A percentile compares a stretch with the other conserved stretches of the same genome.
These are phyloP conservation scores for Handroanthus guayacan DNA, from an alignment of 257 asterid species.

Conservation along the genomic window DNA sequence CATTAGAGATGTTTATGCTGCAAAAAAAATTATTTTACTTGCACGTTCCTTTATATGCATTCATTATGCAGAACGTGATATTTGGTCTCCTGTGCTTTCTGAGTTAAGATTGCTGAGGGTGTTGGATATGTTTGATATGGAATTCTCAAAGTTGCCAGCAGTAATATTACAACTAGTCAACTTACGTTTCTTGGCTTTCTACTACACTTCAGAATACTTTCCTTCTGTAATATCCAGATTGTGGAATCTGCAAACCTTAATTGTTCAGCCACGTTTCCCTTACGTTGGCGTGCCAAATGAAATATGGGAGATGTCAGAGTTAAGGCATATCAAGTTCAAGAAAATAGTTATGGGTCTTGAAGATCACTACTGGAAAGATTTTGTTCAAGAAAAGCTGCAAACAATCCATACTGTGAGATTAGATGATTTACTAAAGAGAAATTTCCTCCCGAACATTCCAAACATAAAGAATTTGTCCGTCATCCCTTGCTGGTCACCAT, in stretches of 20 bases:
- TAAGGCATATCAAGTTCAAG: slow-evolving; percentile 6
- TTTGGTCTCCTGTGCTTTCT: background rate
- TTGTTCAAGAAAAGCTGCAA: background rate
- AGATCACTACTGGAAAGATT: background rate
- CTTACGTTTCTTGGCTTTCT: slow-evolving; percentile 15
- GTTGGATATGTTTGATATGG: background rate
- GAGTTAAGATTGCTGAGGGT: slow-evolving; percentile 15
- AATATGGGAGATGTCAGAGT: slow-evolving; percentile 17
- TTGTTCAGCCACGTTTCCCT: background rate
- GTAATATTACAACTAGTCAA: background rate
- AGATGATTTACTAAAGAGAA: background rate
- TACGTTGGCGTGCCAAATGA: background rate
- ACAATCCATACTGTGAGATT: background rate
- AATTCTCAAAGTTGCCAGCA: background rate
- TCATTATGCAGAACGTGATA: background rate
- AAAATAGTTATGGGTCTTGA: background rate
- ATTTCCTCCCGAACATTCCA: background rate
- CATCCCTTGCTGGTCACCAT: background rate
- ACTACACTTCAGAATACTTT: background rate
- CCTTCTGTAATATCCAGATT: background rate
- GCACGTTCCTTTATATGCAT: background rate
- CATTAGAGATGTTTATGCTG: background rate
- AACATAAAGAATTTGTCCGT: slow-evolving; percentile 8
- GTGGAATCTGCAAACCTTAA: slow-evolving; percentile 22
- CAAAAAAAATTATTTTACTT: background rate